Conservation (phyloP, 352 stramenopile genomes). For the Globisporangium canariense region DNA sequence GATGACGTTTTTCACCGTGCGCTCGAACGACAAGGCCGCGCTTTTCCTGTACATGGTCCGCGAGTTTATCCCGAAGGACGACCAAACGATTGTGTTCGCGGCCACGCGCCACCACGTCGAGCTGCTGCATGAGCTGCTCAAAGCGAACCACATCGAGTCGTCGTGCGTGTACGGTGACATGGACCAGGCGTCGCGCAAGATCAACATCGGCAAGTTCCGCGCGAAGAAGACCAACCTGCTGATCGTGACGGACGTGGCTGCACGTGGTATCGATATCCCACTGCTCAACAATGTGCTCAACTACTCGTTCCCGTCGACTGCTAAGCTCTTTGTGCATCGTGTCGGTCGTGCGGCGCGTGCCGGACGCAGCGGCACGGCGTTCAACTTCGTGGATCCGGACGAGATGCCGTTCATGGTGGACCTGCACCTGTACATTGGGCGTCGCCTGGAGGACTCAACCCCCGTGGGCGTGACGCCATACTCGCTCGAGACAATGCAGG, state of each 20-base stretch:
- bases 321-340: constrained; percentile 96
- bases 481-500: constrained; percentile 91
- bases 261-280: constrained; percentile 94
- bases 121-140: constrained; percentile 94
- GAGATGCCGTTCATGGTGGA: constrained; percentile 99
- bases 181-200: constrained; percentile 90
- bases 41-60: constrained; percentile 96
- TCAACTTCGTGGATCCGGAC: constrained; percentile 96
- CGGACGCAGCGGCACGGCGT: constrained; percentile 93
- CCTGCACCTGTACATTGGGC: constrained; percentile 94
- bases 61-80: constrained; percentile 89
- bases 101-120: constrained; percentile 98
- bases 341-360: constrained; percentile 94
- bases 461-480: constrained; percentile 75
- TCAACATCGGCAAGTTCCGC: constrained; percentile 89
- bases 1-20: constrained; percentile 96
- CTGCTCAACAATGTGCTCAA: constrained; percentile 97
- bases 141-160: constrained; percentile 77
- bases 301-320: constrained; percentile 92
- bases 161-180: constrained; percentile 93
- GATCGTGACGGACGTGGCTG: constrained; percentile 94
- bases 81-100: constrained; percentile 98
- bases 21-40: constrained; percentile 93
- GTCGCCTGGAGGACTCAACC: constrained; percentile 72
- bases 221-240: constrained; percentile 89